Evolutionary conservation across 1,284 basidiomycete genomes (phyloP).

Genomic region (Mycena citricolor): DNA sequence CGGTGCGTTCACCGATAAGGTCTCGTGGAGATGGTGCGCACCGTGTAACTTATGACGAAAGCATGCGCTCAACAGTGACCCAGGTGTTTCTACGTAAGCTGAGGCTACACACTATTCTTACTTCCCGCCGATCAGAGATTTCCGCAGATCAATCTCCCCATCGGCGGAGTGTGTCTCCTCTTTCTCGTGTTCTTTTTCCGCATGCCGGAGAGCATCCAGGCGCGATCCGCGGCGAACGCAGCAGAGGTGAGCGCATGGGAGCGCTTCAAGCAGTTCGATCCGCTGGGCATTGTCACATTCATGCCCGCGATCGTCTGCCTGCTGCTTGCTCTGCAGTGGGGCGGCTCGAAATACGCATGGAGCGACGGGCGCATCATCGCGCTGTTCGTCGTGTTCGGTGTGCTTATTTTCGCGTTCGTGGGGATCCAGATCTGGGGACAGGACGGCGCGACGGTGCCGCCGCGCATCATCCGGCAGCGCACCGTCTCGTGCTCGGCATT

Average conservation of each 20-base stretch:
- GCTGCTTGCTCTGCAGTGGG: constrained; percentile 22
- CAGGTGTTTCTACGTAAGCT: constrained; percentile 4
- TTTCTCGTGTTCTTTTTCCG: constrained; percentile 6
- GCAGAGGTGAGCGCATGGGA: too few species aligned
- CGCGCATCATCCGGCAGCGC: constrained; percentile 7
- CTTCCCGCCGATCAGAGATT: too few species aligned
- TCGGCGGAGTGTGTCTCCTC: constrained; percentile 1
- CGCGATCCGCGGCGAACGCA: too few species aligned
- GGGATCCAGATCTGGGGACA: constrained; percentile 14
- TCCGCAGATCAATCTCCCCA: constrained; percentile 11
- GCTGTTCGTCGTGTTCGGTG: constrained; percentile 8
- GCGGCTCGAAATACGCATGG: constrained; percentile 18
- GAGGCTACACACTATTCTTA: background rate
- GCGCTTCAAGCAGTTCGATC: constrained; percentile 6
- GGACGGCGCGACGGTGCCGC: constrained; percentile 13
- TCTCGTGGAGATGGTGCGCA: constrained; percentile 11
- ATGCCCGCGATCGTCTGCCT: constrained; percentile 10
- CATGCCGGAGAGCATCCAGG: too few species aligned
- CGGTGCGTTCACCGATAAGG: constrained; percentile 6
- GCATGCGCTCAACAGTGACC: too few species aligned
- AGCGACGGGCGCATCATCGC: constrained; percentile 12
- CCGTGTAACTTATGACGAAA: background rate
- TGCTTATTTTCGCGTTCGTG: constrained; percentile 13
- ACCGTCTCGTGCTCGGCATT: constrained; percentile 7
- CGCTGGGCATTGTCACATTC: constrained; percentile 13